Percentiles rank a stretch among this genome's conserved stretches.
Evolutionary conservation across 495 filamentous ascomycete genomes (phyloP).

Genomic region (Trichocladium antarcticum): DNA sequence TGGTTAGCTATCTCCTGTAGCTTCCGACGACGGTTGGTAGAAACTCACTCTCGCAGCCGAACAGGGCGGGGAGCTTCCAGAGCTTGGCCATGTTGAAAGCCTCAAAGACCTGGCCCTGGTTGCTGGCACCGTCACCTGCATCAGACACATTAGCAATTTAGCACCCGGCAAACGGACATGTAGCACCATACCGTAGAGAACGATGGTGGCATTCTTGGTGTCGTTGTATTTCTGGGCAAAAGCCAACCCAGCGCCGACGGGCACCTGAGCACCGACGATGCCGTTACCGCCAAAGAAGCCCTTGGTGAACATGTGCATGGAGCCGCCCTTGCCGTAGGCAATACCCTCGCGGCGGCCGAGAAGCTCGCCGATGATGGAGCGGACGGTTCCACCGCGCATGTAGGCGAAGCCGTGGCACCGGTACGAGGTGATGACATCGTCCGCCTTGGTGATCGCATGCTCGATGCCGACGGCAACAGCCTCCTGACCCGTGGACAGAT

Average conservation of each 20-base stretch:
- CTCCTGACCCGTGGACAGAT: conserved; percentile 95
- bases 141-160: conserved; percentile 1
- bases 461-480: conserved; percentile 95
- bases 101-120: conserved; percentile 99
- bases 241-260: conserved; percentile 89
- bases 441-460: conserved; percentile 79
- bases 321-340: conserved; percentile 95
- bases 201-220: conserved; percentile 71
- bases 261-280: conserved; percentile 97
- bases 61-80: conserved; percentile 89
- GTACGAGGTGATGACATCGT: conserved; percentile 96
- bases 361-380: conserved; percentile 92
- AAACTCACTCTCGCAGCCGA: conserved; percentile 91
- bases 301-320: conserved; percentile 99
- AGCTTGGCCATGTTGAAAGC: conserved; percentile 99
- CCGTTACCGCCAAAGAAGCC: conserved; percentile 98
- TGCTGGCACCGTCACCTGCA: conserved; percentile 73
- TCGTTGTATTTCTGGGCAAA: conserved; percentile 93
- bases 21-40: background rate
- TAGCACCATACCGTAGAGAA: conserved; percentile 58
- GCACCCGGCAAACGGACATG: background rate
- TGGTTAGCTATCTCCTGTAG: background rate
- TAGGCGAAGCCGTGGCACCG: conserved; percentile 96
- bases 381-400: conserved; percentile 88
- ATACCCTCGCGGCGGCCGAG: conserved; percentile 92